Evolutionary conservation across 345 rosid species (phyloP), one percentile per base, ranked within the genome.

Genomic region (Pistacia atlantica): DNA sequence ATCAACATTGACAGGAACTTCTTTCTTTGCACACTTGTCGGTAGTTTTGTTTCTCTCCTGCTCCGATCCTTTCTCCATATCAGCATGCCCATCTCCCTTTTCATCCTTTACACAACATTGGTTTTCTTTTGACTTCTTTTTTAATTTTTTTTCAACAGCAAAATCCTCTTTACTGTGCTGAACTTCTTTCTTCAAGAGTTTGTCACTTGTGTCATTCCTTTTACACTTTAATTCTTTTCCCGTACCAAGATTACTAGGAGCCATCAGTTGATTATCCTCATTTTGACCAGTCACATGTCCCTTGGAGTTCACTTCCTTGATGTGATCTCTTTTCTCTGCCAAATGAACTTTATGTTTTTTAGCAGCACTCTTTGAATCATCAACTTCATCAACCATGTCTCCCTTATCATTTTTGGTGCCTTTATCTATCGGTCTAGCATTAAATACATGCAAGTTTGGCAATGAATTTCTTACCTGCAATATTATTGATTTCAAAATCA

Each of bases 371-470:
- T 11, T 52, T 1, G 68, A 64, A 75, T 38, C 37, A 73, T 82
- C 77, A 75, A 78, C 56, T 49, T 38, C 37, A 73, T 82, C 77
- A 75, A 78, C 56, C 55, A 65, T 61, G 5, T 60, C 72, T 57
- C 76, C 70, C 76, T 69, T 81, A 77, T 74, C 82, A 0, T 65
- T 82, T 49, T 77, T 87, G 31, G 82, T 58, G 75, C 58, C 68
- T 85, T 83, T 89, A 48, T 81, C 86, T 59, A 91, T 56, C n/a
- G 92, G 91, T 79, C 76, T 88, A 65, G 97, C 87, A 81, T 95
- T 93, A 86, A 93, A 90, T 63, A 93, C 83, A 64, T 88, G 91
- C 88, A 93, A 83, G 79, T 78, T 86, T 18, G 79, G 87, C 55
- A 92, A 83, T 42, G 86, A 78, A 59, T 81, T 84, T 62, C 78